These are phyloP conservation scores for Carallia pectinifolia DNA, from an alignment of 345 rosid species.

Conservation along the genomic window DNA sequence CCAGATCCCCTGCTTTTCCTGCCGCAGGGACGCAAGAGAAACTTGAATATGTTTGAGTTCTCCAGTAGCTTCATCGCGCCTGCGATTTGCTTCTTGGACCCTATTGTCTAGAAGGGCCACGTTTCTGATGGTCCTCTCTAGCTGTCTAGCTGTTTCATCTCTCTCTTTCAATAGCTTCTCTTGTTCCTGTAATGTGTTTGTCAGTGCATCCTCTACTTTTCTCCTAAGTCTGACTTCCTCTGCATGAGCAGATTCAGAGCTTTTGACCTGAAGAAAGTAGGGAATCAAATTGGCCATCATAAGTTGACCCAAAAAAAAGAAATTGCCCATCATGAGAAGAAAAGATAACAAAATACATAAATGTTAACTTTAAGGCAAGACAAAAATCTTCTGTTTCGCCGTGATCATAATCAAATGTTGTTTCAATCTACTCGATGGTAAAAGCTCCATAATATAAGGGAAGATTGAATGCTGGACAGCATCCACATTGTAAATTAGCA, in stretches of 20 bases:
- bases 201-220: constrained; percentile 49
- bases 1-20: constrained; percentile 56
- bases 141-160: constrained; percentile 39
- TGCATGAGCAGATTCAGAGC: constrained; percentile 39
- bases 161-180: constrained; percentile 49
- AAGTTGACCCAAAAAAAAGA: not conserved
- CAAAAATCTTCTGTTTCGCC: not conserved
- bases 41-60: constrained; percentile 46
- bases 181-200: constrained; percentile 31
- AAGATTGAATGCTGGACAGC: no score
- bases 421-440: not conserved
- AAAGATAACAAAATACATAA: constrained; percentile 2
- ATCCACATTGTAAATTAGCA: no score
- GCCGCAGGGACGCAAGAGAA: constrained; percentile 52
- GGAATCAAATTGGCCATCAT: constrained; percentile 1
- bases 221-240: constrained; percentile 44
- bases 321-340: not conserved
- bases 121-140: constrained; percentile 51
- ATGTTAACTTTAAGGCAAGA: not conserved
- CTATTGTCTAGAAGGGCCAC: constrained; percentile 56
- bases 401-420: not conserved
- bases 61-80: constrained; percentile 47
- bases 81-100: constrained; percentile 46
- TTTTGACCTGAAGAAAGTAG: constrained; percentile 41
- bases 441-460: not conserved